These are phyloP conservation scores for Phaeosphaeria sp. DNA, from an alignment of 2,329 filamentous ascomycete genomes.

Conservation along the genomic window DNA sequence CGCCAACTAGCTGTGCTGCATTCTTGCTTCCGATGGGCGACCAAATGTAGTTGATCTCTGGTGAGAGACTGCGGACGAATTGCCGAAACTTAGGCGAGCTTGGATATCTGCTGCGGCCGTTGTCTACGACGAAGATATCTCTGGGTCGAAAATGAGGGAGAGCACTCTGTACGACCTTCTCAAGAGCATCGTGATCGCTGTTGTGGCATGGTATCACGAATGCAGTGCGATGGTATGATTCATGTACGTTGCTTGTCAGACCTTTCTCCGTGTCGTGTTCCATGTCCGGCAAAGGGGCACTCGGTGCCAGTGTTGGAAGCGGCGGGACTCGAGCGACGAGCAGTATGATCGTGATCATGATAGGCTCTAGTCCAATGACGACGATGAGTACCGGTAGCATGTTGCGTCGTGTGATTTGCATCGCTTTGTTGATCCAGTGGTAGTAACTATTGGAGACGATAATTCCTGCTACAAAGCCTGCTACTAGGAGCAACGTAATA, in stretches of 20 bases:
- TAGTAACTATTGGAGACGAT: neutral
- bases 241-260: neutral
- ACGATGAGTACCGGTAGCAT: neutral
- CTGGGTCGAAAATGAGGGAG: neutral
- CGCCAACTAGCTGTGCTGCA: neutral
- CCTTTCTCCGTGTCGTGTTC: neutral
- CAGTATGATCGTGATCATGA: neutral
- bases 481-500: neutral
- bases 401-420: neutral
- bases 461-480: neutral
- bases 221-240: neutral
- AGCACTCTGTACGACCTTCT: neutral
- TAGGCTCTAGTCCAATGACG: neutral
- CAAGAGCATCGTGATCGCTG: neutral
- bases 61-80: neutral
- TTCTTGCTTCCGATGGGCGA: neutral
- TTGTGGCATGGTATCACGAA: neutral
- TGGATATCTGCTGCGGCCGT: neutral
- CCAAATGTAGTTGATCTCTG: neutral
- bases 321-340: neutral
- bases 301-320: neutral
- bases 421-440: neutral
- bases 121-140: neutral
- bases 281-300: neutral
- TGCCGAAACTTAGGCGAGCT: neutral